Evolutionary conservation across 768 basidiomycete genomes (phyloP), one percentile per base, ranked within the genome.

Genomic region (Kwoniella sp.): DNA sequence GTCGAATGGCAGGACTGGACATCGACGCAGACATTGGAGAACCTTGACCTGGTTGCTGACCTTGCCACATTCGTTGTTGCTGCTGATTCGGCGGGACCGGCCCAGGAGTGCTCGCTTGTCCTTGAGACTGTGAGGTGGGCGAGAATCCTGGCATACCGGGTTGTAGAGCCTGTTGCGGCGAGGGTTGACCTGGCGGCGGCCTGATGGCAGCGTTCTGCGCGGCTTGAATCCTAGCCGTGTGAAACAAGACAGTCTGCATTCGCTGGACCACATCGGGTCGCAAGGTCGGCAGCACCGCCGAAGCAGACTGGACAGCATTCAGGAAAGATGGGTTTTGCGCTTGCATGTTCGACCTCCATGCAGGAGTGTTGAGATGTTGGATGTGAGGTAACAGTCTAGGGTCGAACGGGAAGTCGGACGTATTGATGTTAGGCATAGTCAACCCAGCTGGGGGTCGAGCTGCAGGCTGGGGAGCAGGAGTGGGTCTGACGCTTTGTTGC

Each of bases 361-460:
- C 63, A 9, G 70, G 66, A 29, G 72, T 58, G n/a, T 67, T 58
- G 5, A 72, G 17, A 9, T 66, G 51, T 1, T 52, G 60, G 25
- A 76, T 38, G 34, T 68, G 65, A 2, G 67, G 41, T 2, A 79
- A 41, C 12, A 78, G 63, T 8, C 76, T 59, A 7, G 68, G 72
- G 62, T 80, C 76, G 59, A 80, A 80, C 0, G 79, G 79, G 61
- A 78, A 78, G 34, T 72, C 73, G 25, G 74, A 68, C 4, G 69
- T 72, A 31, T 72, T 69, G 69, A 68, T 63, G 48, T 71, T 70
- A 0, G 68, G 66, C 41, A 66, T 56, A 15, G 47, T 51, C 31
- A 45, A 29, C 2, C 41, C 20, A 29, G 38, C 45, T 25, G 67
- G 68, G n/a, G 66, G 69, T 52, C 60, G 60, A 58, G 53, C 30